Evolutionary conservation across 192 early-diverging fungal genomes (phyloP).

Genomic region (Mortierella antarctica): DNA sequence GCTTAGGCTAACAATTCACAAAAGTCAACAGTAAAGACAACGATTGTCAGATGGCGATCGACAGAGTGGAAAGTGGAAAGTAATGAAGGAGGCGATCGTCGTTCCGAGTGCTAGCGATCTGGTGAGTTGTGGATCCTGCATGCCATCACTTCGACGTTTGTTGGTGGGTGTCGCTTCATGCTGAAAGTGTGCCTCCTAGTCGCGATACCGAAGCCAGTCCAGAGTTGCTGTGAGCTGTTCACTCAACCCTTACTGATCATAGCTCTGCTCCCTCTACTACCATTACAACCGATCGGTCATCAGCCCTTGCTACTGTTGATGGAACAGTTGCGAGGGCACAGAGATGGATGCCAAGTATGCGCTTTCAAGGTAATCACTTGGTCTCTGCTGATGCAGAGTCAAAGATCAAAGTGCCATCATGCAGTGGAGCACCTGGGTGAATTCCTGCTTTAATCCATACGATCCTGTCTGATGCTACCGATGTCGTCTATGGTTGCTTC

Average conservation of each 20-base stretch:
- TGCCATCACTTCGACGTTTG: no score
- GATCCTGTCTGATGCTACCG: not conserved
- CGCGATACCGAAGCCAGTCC: no score
- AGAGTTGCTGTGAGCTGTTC: no score
- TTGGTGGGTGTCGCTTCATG: no score
- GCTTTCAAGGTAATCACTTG: no score
- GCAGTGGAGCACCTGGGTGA: not conserved
- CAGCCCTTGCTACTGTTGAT: not conserved
- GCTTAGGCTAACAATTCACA: constrained; percentile 82
- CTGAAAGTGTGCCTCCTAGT: no score
- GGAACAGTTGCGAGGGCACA: not conserved
- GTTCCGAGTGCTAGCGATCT: not conserved
- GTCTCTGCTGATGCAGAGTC: not conserved
- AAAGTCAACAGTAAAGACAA: not conserved
- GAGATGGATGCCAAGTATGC: no score
- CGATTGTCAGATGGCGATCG: not conserved
- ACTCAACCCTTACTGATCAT: no score
- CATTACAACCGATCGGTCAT: no score
- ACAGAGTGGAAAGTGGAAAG: not conserved
- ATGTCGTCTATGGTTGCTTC: not conserved
- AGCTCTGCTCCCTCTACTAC: no score
- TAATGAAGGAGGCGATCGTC: not conserved
- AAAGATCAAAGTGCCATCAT: constrained; percentile 31
- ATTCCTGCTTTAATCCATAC: not conserved
- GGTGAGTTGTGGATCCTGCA: not conserved